Conservation (phyloP, 202 grass and related monocot species). For the Carex arenaria region DNA sequence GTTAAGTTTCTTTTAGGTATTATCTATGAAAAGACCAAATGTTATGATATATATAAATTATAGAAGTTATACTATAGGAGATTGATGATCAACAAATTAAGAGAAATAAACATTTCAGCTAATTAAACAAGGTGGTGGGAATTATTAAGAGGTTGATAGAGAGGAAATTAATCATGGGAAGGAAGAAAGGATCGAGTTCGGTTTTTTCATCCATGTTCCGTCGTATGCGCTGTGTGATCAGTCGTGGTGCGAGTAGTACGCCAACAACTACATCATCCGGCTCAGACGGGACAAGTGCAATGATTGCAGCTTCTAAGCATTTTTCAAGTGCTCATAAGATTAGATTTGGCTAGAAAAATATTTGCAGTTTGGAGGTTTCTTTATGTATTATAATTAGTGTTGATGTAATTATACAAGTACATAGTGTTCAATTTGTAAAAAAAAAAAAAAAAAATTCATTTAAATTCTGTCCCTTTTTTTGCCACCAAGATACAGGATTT, state of each 20-base stretch:
- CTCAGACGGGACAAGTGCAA: not conserved
- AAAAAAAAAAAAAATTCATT: not conserved
- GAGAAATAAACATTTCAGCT: not conserved
- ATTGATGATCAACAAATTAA: not conserved
- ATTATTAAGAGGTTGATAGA: not conserved
- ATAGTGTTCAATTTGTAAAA: too few relatives aligned
- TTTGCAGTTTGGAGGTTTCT: not conserved
- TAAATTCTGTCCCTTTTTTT: not conserved
- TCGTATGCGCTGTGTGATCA: not conserved
- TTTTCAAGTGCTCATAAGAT: conserved; percentile 22
- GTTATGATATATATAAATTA: not conserved
- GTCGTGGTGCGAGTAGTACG: not conserved
- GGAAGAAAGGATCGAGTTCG: not conserved
- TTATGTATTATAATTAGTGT: not conserved
- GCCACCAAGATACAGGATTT: too few relatives aligned
- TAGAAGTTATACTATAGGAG: not conserved
- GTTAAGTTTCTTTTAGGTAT: not conserved
- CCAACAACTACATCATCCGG: not conserved
- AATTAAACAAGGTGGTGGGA: not conserved
- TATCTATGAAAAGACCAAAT: not conserved
- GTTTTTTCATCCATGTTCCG: not conserved
- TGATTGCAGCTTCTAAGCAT: conserved; percentile 2
- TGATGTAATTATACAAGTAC: too few relatives aligned
- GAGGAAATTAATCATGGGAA: not conserved
- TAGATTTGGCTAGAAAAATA: not conserved